phyloP scores from a whole-genome alignment of 768 basidiomycete genomes.

The Termitomyces sp. region DNA sequence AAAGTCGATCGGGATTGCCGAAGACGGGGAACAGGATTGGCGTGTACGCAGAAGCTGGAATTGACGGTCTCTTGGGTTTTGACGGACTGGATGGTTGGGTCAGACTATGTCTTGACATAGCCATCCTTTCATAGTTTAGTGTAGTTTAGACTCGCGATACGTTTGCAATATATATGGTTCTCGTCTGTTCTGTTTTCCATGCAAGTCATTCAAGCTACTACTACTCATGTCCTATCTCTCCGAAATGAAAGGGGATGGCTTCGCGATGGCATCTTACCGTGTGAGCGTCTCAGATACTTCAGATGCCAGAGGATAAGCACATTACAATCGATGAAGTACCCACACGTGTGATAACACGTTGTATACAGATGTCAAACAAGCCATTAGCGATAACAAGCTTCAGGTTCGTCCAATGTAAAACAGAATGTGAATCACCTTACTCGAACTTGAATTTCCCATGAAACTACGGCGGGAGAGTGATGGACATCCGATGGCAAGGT shows the following conservation, averaged over 20 bases:
- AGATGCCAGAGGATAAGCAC: constrained; percentile 1
- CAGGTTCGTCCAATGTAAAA: constrained; percentile 1
- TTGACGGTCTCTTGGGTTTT: constrained; percentile 13
- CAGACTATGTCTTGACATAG: constrained; percentile 7
- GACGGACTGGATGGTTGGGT: constrained; percentile 3
- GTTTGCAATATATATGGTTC: constrained; percentile 10
- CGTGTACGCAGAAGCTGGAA: constrained; percentile 6
- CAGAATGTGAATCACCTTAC: constrained; percentile 4
- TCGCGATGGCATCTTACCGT: constrained; percentile 4
- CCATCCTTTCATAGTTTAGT: constrained; percentile 9
- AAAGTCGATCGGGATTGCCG: constrained; percentile 4
- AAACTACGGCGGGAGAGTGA: neutral
- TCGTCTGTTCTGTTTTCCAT: constrained; percentile 3
- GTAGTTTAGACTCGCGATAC: constrained; percentile 10
- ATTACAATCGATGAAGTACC: constrained; percentile 20
- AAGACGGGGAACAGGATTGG: constrained; percentile 9
- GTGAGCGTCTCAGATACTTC: constrained; percentile 3
- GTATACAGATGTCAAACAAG: neutral
- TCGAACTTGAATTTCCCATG: constrained; percentile 1
- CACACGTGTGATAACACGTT: constrained; percentile 24
- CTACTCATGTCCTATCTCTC: constrained; percentile 2
- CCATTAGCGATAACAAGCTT: constrained; percentile 1
- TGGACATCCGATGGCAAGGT: neutral
- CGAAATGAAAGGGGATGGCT: constrained; percentile 8
- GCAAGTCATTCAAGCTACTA: neutral